Percentiles rank a stretch among this genome's conserved stretches.
phyloP scores from a whole-genome alignment of 768 basidiomycete species.

The Lactifluus volemus region DNA sequence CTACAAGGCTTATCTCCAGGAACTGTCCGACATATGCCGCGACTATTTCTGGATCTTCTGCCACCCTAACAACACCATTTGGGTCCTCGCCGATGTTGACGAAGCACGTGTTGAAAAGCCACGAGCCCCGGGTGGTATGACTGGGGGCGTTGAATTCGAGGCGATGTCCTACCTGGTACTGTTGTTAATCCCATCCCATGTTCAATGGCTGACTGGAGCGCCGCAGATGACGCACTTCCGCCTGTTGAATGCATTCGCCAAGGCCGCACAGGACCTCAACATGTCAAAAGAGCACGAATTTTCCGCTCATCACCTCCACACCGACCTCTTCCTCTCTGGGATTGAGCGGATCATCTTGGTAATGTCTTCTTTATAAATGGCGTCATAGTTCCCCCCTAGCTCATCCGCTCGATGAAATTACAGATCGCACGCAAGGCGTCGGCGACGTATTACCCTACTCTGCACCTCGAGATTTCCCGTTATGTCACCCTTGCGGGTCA shows the following conservation, averaged over 20 bases:
- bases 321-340: constrained; percentile 83
- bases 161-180: constrained; percentile 89
- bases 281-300: constrained; percentile 59
- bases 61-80: constrained; percentile 88
- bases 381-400: not conserved
- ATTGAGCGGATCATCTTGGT: constrained; percentile 88
- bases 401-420: not conserved
- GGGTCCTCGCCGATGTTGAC: constrained; percentile 79
- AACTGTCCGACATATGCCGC: constrained; percentile 81
- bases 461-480: constrained; percentile 89
- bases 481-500: constrained; percentile 63
- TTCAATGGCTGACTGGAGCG: not conserved
- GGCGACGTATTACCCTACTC: constrained; percentile 83
- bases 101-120: constrained; percentile 81
- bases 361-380: constrained; percentile 23
- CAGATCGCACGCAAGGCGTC: constrained; percentile 95
- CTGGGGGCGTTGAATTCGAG: constrained; percentile 96
- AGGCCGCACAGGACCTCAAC: constrained; percentile 53
- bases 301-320: constrained; percentile 77
- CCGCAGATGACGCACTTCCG: constrained; percentile 78
- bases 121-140: constrained; percentile 94
- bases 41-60: constrained; percentile 99
- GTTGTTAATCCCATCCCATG: not conserved
- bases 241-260: constrained; percentile 74
- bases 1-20: constrained; percentile 75